Conservation (phyloP, 345 rosid genomes). For the Passiflora organensis region DNA sequence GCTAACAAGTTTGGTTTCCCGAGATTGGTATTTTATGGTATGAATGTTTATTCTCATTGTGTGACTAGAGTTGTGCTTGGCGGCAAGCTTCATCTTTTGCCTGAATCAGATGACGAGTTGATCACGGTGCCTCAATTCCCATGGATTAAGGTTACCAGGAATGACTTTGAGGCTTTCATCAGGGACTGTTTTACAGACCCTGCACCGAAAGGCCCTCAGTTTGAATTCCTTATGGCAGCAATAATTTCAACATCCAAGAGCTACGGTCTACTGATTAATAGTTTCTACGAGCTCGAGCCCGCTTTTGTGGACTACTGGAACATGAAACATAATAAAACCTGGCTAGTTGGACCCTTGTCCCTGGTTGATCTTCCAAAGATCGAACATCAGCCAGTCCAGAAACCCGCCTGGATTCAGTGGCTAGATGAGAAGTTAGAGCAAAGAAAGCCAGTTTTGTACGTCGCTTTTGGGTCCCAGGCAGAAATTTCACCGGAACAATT, state of each 20-base stretch:
- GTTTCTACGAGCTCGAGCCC: constrained; percentile 66
- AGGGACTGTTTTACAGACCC: background rate
- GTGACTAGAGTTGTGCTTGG: constrained; percentile 3
- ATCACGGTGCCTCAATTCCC: constrained; percentile 50
- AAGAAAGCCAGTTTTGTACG: constrained; percentile 54
- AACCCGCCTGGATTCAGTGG: constrained; percentile 57
- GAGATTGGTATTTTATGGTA: constrained; percentile 48
- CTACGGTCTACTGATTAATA: constrained; percentile 44
- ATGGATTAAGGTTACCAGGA: constrained; percentile 50
- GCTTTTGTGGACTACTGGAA: constrained; percentile 37
- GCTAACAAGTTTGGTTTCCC: constrained; percentile 59
- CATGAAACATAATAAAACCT: constrained; percentile 12
- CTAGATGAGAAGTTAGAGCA: constrained; percentile 45
- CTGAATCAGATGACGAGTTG: constrained; percentile 36
- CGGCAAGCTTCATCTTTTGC: constrained; percentile 11
- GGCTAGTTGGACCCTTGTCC: constrained; percentile 50
- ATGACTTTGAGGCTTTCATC: constrained; percentile 24
- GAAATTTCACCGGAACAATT: constrained; percentile 50
- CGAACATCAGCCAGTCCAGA: background rate
- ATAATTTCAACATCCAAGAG: constrained; percentile 13
- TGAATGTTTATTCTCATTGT: constrained; percentile 22
- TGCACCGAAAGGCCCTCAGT: constrained; percentile 10
- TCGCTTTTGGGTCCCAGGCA: constrained; percentile 76
- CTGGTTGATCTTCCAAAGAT: constrained; percentile 21
- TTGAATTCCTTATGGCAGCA: constrained; percentile 17